phyloP scores from a whole-genome alignment of 2,329 filamentous ascomycete species.

The Fusarium oxysporum region DNA sequence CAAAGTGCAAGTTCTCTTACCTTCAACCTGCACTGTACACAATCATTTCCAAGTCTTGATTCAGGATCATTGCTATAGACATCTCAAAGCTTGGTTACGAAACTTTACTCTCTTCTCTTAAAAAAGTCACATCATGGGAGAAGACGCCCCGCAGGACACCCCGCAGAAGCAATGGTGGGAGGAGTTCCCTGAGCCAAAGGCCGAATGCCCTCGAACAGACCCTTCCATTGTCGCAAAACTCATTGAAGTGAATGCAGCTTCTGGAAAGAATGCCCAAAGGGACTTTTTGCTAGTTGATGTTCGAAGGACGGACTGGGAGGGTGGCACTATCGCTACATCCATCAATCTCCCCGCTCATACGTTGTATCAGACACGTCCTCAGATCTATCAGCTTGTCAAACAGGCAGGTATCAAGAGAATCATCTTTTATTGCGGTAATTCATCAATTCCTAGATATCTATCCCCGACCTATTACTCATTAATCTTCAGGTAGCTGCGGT shows the following conservation, averaged over 20 bases:
- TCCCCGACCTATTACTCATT: not conserved
- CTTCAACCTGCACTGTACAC: not conserved
- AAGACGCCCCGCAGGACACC: conserved; percentile 41
- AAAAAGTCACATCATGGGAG: conserved; percentile 32
- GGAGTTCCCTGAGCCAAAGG: conserved; percentile 57
- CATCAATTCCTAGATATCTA: not conserved
- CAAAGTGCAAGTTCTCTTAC: not conserved
- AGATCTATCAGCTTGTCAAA: conserved; percentile 62
- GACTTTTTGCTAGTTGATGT: conserved; percentile 64
- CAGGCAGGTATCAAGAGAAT: conserved; percentile 61
- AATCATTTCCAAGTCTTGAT: not conserved
- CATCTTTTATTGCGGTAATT: conserved; percentile 67
- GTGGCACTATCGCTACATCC: conserved; percentile 69
- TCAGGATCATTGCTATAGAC: not conserved
- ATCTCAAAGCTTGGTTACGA: not conserved
- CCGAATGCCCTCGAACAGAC: conserved; percentile 53
- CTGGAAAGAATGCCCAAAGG: conserved; percentile 42
- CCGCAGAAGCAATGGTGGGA: conserved; percentile 52
- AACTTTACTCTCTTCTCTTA: no score
- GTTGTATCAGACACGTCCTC: conserved; percentile 62
- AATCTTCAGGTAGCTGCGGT: conserved; percentile 58
- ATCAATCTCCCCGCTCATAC: conserved; percentile 69
- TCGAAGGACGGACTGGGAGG: conserved; percentile 65
- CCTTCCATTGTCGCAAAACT: conserved; percentile 55
- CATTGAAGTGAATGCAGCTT: conserved; percentile 53